Conservation (phyloP, 164 flowering plant species). For the Cinnamomum micranthum region DNA sequence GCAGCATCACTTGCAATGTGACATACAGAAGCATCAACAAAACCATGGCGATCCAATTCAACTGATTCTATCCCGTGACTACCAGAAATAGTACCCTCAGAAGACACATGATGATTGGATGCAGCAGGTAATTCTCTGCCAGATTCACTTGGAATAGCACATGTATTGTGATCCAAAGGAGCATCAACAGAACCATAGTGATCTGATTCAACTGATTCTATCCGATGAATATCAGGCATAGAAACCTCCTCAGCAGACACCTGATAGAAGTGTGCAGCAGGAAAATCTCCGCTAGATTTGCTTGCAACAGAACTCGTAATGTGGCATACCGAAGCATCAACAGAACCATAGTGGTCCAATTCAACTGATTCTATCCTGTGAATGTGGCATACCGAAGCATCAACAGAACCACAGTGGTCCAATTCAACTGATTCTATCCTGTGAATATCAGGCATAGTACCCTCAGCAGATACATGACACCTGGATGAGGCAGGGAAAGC, state of each 20-base stretch:
- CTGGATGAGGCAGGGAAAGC: slow-evolving; percentile 12
- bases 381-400: neutral
- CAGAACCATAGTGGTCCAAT: neutral
- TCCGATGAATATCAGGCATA: neutral
- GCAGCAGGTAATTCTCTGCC: slow-evolving; percentile 5
- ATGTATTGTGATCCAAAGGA: neutral
- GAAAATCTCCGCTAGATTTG: neutral
- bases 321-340: neutral
- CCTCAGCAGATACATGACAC: slow-evolving; percentile 9
- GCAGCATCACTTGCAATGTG: neutral
- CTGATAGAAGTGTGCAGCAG: slow-evolving; percentile 5
- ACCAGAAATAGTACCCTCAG: slow-evolving; percentile 3
- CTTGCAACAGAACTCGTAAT: neutral
- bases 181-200: neutral
- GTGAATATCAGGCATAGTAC: neutral
- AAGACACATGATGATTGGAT: slow-evolving; percentile 11
- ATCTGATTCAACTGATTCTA: neutral
- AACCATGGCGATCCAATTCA: neutral
- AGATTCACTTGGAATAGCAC: slow-evolving; percentile 8
- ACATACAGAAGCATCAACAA: neutral
- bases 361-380: neutral
- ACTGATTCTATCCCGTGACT: neutral
- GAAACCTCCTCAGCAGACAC: slow-evolving; percentile 11
- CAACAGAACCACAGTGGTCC: neutral
- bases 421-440: slow-evolving; percentile 1